phyloP scores from a whole-genome alignment of 495 filamentous ascomycete species.

The Penicillium soppii region DNA sequence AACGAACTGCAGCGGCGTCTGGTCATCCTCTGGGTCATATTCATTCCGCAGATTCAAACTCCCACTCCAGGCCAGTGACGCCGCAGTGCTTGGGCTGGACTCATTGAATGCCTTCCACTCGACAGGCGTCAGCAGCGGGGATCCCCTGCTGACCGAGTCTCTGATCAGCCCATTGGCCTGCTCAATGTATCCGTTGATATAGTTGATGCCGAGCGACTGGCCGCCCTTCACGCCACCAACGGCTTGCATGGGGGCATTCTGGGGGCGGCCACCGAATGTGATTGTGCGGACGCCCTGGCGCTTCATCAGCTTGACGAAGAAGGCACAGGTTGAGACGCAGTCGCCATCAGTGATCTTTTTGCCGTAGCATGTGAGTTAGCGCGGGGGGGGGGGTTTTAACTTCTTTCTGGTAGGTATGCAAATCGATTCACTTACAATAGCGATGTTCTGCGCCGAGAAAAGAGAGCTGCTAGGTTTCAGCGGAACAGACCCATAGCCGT shows the following conservation, averaged over 20 bases:
- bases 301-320: conserved; percentile 57
- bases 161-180: conserved; percentile 18
- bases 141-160: conserved; percentile 18
- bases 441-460: conserved; percentile 51
- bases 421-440: conserved; percentile 38
- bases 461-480: conserved; percentile 29
- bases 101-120: conserved; percentile 35
- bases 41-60: conserved; percentile 28
- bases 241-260: conserved; percentile 58
- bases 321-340: conserved; percentile 64
- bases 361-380: no score
- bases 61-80: conserved; percentile 24
- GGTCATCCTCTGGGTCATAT: conserved; percentile 27
- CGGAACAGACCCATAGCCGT: conserved; percentile 36
- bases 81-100: conserved; percentile 16
- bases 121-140: conserved; percentile 26
- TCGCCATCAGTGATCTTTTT: conserved; percentile 58
- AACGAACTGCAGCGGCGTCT: conserved; percentile 36
- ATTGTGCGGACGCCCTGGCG: conserved; percentile 59
- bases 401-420: no score
- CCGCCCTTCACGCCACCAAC: conserved; percentile 61
- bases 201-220: conserved; percentile 23
- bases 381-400: no score
- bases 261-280: conserved; percentile 59
- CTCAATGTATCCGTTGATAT: conserved; percentile 36